Evolutionary conservation across 2,329 filamentous ascomycete genomes (phyloP), one percentile per base, ranked within the genome.

Genomic region (Chrysoporthe puriensis): DNA sequence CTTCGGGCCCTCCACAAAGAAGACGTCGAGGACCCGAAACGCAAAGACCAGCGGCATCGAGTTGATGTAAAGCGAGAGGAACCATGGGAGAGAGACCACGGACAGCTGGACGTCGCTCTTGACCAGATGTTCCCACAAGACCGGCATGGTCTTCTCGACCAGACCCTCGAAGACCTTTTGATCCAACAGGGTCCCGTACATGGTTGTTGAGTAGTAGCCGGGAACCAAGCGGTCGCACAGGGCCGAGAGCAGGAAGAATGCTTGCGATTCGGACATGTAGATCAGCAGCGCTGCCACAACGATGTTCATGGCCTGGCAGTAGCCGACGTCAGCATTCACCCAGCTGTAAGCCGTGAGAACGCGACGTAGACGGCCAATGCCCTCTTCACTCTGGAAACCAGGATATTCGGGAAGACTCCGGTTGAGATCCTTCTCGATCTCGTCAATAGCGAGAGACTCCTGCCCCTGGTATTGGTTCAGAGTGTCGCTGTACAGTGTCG

Each of bases 221-320:
- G 96, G 96, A 3, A 98, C 87, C 1, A 99, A 84, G 59, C 95
- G 90, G 77, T 98, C 95, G 81, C 96, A 99, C 18, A 99, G 85
- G 1, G 95, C 86, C 1, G 94, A 97, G 56, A 99, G 87, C 8
- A 97, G 84, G 78, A 96, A 99, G 80, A 98, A 99, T 1, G 96
- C 96, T 80, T 99, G 96, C 0, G 91, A 80, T 79, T 99, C 96
- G 9, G 94, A 98, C 89, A 97, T 97, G 83, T 98, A 98, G 84
- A 99, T 99, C 73, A 99, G 86, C 67, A 99, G 83, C n/a, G 96
- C 96, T 21, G 96, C 96, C 65, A 97, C 95, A 44, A 99, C 96
- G 73, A 99, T 99, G 79, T 99, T 99, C 96, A 99, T 99, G 70
- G 96, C 96, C 80, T 99, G 96, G 78, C 96, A 99, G 79, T 99